A percentile compares a stretch with the other conserved stretches of the same genome.
Evolutionary conservation across 306 rosid species (phyloP).

Genomic region (Arachis stenosperma): DNA sequence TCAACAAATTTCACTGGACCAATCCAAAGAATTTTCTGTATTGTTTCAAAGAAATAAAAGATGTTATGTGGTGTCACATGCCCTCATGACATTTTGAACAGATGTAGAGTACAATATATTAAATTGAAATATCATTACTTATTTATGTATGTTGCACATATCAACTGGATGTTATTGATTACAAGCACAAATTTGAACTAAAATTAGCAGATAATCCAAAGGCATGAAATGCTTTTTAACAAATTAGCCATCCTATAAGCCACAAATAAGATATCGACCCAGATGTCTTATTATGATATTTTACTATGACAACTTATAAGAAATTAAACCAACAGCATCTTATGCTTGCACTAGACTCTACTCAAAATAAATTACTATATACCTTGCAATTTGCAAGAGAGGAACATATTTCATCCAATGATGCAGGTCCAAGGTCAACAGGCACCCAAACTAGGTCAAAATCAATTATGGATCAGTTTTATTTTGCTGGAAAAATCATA

Average conservation of each 20-base stretch:
- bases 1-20: conserved; percentile 73
- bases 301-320: neutral
- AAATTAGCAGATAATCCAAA: conserved; percentile 29
- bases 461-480: conserved; percentile 26
- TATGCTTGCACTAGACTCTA: conserved; percentile 3
- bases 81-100: conserved; percentile 20
- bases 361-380: conserved; percentile 32
- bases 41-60: conserved; percentile 33
- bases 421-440: conserved; percentile 78
- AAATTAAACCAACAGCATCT: conserved; percentile 32
- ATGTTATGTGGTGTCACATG: conserved; percentile 12
- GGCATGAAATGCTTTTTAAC: conserved; percentile 15
- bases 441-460: conserved; percentile 76
- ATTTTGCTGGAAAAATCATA: conserved; percentile 13
- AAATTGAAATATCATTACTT: conserved; percentile 12
- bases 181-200: conserved; percentile 6
- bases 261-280: conserved; percentile 17
- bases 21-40: conserved; percentile 81
- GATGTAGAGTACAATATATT: conserved; percentile 19
- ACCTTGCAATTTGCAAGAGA: conserved; percentile 71
- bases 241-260: neutral
- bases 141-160: conserved; percentile 1
- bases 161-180: neutral
- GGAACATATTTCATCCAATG: conserved; percentile 67
- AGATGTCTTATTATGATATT: conserved; percentile 18